phyloP scores from a whole-genome alignment of 225 moss, liverwort and hornwort genomes.

The Bryoerythrophyllum caledonicum region DNA sequence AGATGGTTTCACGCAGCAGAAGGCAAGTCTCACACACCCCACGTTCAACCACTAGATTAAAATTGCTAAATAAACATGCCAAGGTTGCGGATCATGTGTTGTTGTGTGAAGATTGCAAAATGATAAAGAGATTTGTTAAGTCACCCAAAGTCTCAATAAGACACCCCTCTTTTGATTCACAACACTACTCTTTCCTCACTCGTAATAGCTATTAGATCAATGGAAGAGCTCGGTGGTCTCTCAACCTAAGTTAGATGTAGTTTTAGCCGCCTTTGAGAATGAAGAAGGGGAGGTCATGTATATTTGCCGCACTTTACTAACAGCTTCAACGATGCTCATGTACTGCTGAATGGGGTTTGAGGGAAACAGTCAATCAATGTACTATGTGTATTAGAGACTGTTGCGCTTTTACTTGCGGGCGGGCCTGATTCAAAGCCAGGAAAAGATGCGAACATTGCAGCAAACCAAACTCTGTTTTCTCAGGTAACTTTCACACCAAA shows the following conservation, averaged over 20 bases:
- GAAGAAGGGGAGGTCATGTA: too few species aligned
- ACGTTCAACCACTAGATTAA: not conserved
- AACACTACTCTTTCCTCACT: too few species aligned
- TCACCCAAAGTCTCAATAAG: too few species aligned
- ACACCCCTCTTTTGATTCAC: too few species aligned
- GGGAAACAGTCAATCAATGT: slow-evolving; percentile 71
- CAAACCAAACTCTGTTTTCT: slow-evolving; percentile 74
- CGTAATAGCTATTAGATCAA: too few species aligned
- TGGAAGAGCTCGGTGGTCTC: too few species aligned
- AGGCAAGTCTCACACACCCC: slow-evolving; percentile 40
- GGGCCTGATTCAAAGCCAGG: slow-evolving; percentile 57
- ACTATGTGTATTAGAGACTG: slow-evolving; percentile 83
- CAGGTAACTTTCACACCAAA: slow-evolving; percentile 47
- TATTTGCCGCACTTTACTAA: too few species aligned
- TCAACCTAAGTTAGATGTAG: too few species aligned
- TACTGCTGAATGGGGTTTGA: slow-evolving; percentile 23
- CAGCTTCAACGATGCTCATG: not conserved
- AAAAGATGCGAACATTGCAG: slow-evolving; percentile 70
- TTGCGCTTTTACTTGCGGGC: slow-evolving; percentile 73
- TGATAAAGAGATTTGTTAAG: not conserved
- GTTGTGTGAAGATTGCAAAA: slow-evolving; percentile 21
- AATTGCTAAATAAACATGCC: not conserved
- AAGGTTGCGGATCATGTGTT: slow-evolving; percentile 8
- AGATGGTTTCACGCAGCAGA: slow-evolving; percentile 75
- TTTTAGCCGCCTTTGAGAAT: too few species aligned